Base-by-base conservation (phyloP, 2,329 filamentous ascomycete genomes). In the Capronia coronata region DNA sequence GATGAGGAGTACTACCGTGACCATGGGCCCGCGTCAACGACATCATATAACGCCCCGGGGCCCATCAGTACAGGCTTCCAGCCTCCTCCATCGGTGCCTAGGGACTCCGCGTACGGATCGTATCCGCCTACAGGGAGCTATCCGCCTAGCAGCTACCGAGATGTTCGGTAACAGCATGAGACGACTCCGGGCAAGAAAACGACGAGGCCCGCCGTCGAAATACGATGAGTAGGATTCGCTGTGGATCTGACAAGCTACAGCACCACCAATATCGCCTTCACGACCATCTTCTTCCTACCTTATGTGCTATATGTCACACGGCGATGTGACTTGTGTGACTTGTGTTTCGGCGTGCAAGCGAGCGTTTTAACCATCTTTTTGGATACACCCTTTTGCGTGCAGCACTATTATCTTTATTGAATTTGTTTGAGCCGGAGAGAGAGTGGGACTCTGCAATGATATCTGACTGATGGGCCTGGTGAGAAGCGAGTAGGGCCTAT, bases 1-100 rank as follows among this genome's bases (percentile, higher is more conserved):
- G 56, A 58, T 8, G 56, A 58, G 46, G 56, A 58, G 6, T 58
- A 56, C 39, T 58, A 58, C 42, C 53, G 52, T 5, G 51, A 52
- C 23, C 50, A 43, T 5, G 22, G 37, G 18, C 50, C 47, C 21
- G n/a, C 43, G 11, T 42, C 30, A 16, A 14, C 27, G 5, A 13
- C 22, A 37, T 41, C 44, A 14, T 48, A 54, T 29, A 41, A 32
- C 14, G 41, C 43, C 9, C 34, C 54, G 2, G 27, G 34, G n/a
- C 34, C 51, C 9, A 54, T 56, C 8, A 56, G 54, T 30, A 56
- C 54, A 10, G 54, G 54, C 10, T 56, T 54, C 27, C 47, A 54
- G 40, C 44, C 48, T 25, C 51, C 54, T n/a, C 39, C 34, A 21
- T 38, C 48, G 10, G 30, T 27, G 4, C 27, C 21, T 13, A 46